Evolutionary conservation across 1,139 yeast species (phyloP).

Genomic region (Taphrina confusa): DNA sequence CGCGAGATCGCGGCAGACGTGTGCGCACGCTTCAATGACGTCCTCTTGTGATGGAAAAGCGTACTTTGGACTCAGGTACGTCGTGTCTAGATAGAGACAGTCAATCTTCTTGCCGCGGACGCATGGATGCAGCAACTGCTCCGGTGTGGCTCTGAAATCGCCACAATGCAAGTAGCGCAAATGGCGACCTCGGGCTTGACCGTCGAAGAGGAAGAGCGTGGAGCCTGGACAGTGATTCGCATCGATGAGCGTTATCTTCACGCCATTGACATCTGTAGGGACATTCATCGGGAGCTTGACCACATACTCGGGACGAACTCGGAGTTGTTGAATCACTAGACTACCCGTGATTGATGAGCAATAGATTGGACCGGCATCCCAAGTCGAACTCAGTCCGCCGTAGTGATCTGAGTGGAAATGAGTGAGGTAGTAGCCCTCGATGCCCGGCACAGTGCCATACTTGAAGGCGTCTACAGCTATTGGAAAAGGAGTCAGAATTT

Average conservation of each 20-base stretch:
- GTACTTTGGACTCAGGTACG: conserved; percentile 74
- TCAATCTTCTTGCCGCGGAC: conserved; percentile 50
- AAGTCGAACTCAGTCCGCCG: conserved; percentile 74
- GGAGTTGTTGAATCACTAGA: conserved; percentile 57
- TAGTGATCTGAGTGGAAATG: conserved; percentile 96
- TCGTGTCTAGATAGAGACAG: conserved; percentile 78
- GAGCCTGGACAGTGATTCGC: conserved; percentile 99
- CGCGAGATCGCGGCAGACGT: conserved; percentile 50
- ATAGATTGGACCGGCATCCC: conserved; percentile 70
- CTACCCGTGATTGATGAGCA: conserved; percentile 70
- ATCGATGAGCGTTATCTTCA: conserved; percentile 65
- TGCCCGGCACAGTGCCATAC: conserved; percentile 47
- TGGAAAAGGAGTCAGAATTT: conserved; percentile 41
- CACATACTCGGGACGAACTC: conserved; percentile 58
- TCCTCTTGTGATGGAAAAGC: conserved; percentile 74
- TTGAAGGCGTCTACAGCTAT: conserved; percentile 49
- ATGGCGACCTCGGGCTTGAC: conserved; percentile 47
- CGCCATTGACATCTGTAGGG: conserved; percentile 49
- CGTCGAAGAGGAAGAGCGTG: conserved; percentile 71
- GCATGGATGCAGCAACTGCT: conserved; percentile 41
- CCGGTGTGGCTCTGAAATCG: conserved; percentile 71
- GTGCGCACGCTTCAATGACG: conserved; percentile 62
- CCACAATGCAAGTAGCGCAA: conserved; percentile 70
- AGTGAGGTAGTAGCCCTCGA: conserved; percentile 49
- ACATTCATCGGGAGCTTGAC: conserved; percentile 53